Base-by-base conservation (phyloP, 352 stramenopile species). In the Globisporangium alternatum region DNA sequence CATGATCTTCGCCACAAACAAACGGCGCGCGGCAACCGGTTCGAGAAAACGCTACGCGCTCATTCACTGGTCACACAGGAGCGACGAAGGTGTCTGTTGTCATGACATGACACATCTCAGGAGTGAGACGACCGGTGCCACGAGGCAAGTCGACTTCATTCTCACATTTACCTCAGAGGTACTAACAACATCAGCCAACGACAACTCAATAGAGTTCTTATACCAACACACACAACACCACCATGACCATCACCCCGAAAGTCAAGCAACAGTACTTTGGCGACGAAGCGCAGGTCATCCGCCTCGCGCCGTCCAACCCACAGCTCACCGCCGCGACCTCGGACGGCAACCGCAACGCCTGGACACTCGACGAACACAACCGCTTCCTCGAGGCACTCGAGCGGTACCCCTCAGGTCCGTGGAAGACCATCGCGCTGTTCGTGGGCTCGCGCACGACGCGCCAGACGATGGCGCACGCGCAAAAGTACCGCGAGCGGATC, bases 401-500 rank as follows among this genome's bases (percentile, higher is more conserved):
- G 44, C 44, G 44, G 44, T 30, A 51, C 22, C 44, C 44, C 12
- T 51, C 44, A 8, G 44, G 44, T 1, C 44, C 44, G 44, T 51
- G 44, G 44, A 51, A 51, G 44, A 31, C 19, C 44, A 51, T 51
- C 44, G 44, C 44, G 44, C 44, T 51, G 19, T 51, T 17, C 28
- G 44, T 51, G 17, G 44, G 44, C 44, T 51, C 44, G 7, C 44
- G 44, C n/a, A 72, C 70, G 3, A 39, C 62, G 37, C 68, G 68
- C 12, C 68, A 74, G 35, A 72, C 68, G 7, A 68, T 74, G 67
- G 69, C 67, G 8, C 67, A 76, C 52, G 69, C 63, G 12, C 69
- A 75, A 35, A 76, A 75, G 60, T 76, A 76, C 62, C 67, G 68
- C 19, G 49, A 73, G 25, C 73, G 73, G 62, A 72, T 75, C 25